Evolutionary conservation across 164 flowering plant genomes (phyloP).

Genomic region (Aristolochia fimbriata): DNA sequence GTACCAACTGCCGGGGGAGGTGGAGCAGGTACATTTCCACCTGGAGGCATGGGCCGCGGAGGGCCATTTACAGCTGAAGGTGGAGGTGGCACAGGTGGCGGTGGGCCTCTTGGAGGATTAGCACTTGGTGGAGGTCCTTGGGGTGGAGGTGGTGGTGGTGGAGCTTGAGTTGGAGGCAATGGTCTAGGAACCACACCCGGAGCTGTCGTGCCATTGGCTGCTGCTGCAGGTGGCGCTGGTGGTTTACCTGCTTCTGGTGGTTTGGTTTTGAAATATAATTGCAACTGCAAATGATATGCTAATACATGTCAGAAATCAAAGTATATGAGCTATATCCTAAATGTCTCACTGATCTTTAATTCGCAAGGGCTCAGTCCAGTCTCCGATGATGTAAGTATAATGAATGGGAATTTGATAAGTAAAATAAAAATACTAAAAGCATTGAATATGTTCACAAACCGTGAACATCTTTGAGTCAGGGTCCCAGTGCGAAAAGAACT

Average conservation of each 20-base stretch:
- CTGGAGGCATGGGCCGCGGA: constrained; percentile 80
- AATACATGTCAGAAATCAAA: not conserved
- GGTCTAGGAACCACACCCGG: constrained; percentile 64
- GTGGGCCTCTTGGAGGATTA: constrained; percentile 52
- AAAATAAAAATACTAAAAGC: not conserved
- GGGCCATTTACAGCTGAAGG: constrained; percentile 64
- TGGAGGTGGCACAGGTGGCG: constrained; percentile 60
- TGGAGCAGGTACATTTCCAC: constrained; percentile 61
- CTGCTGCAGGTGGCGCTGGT: constrained; percentile 36
- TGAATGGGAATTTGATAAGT: too few species aligned
- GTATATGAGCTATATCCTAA: not conserved
- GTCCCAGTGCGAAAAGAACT: constrained; percentile 98
- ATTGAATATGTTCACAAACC: constrained; percentile 23
- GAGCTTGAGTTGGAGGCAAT: constrained; percentile 51
- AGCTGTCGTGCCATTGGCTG: constrained; percentile 52
- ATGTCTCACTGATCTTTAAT: too few species aligned
- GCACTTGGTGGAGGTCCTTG: constrained; percentile 38
- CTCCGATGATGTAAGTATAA: too few species aligned
- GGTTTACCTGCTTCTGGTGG: constrained; percentile 80
- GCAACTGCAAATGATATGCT: constrained; percentile 46
- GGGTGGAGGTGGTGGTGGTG: constrained; percentile 56
- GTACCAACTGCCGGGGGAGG: constrained; percentile 79
- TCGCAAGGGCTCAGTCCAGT: too few species aligned
- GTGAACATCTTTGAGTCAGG: constrained; percentile 98
- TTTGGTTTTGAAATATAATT: constrained; percentile 79